Evolutionary conservation across 257 asterid genomes (phyloP), one percentile per base, ranked within the genome.

Genomic region (Lantana camara): DNA sequence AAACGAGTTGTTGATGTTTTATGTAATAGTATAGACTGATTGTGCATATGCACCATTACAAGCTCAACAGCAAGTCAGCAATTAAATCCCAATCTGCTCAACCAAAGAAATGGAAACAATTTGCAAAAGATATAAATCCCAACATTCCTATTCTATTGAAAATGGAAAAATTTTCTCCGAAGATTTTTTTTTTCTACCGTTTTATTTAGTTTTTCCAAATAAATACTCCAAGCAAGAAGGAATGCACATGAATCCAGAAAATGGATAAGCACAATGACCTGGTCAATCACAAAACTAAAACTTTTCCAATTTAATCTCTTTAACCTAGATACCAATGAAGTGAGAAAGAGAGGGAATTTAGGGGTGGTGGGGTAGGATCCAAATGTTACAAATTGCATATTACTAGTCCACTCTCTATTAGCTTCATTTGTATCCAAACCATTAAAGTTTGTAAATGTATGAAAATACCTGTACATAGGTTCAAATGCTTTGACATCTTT

Each of bases 401-500:
- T 55, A 56, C 38, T 40, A 54, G 16, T 15, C 44, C 40, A 22
- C 37, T 13, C 70, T 63, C 67, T 23, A 38, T 62, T 16, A 64
- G 60, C 54, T 29, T 61, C 32, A 61, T 7, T 51, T 62, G 53
- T 64, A 27, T 20, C 47, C 4, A 30, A 40, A 47, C 64, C 24
- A 62, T 38, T 68, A 57, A 60, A 35, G 66, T 50, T 34, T 30
- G 67, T 34, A 44, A 56, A 60, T 64, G 64, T 66, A 75, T 66
- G 67, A 42, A 50, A 73, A 62, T 91, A 94, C 99, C 99, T 90
- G 95, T 94, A 94, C 75, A 79, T 69, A 68, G 82, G 80, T 78
- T 90, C 97, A 77, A 70, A 90, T 48, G 77, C 58, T 80, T 83
- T 81, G 60, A 80, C 90, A 69, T 94, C 96, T 68, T 74, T 90